A percentile compares a stretch with the other conserved stretches of the same genome.
These are phyloP conservation scores for Colletotrichum truncatum DNA, from an alignment of 2,329 filamentous ascomycete genomes.

Conservation along the genomic window DNA sequence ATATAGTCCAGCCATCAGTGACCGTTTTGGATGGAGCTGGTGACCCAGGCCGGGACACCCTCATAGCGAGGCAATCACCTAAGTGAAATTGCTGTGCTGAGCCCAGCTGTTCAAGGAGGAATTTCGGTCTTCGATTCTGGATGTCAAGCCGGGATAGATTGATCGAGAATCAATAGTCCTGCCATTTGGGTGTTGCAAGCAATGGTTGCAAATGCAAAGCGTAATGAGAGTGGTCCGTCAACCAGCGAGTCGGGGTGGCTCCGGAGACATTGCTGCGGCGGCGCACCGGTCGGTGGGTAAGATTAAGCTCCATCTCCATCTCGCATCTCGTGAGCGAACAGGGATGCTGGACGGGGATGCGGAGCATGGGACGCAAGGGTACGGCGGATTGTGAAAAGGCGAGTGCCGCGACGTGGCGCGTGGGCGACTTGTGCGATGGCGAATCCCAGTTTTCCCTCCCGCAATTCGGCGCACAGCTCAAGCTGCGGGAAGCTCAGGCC, in stretches of 20 bases:
- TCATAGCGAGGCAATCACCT: neutral
- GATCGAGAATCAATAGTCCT: neutral
- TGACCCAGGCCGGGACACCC: neutral
- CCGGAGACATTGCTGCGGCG: slow-evolving; percentile 24
- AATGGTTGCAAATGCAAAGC: neutral
- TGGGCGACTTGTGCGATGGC: slow-evolving; percentile 19
- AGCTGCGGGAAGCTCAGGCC: slow-evolving; percentile 22
- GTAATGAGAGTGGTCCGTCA: neutral
- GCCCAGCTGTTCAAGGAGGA: neutral
- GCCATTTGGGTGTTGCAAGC: neutral
- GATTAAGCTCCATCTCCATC: slow-evolving; percentile 31
- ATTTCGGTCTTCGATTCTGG: too few species aligned
- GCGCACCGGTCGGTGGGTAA: slow-evolving; percentile 30
- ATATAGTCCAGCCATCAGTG: neutral
- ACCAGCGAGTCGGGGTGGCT: slow-evolving; percentile 24
- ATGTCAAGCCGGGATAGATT: neutral
- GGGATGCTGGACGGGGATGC: slow-evolving; percentile 23
- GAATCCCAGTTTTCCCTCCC: slow-evolving; percentile 10
- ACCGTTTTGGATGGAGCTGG: neutral
- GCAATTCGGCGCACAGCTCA: slow-evolving; percentile 4
- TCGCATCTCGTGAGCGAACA: slow-evolving; percentile 24
- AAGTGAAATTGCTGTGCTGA: neutral
- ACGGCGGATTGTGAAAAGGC: slow-evolving; percentile 11
- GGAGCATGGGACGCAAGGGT: slow-evolving; percentile 24
- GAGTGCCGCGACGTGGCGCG: slow-evolving; percentile 19